These are phyloP conservation scores for Fomitopsis schrenkii DNA, from an alignment of 1,284 basidiomycete genomes.

Conservation along the genomic window DNA sequence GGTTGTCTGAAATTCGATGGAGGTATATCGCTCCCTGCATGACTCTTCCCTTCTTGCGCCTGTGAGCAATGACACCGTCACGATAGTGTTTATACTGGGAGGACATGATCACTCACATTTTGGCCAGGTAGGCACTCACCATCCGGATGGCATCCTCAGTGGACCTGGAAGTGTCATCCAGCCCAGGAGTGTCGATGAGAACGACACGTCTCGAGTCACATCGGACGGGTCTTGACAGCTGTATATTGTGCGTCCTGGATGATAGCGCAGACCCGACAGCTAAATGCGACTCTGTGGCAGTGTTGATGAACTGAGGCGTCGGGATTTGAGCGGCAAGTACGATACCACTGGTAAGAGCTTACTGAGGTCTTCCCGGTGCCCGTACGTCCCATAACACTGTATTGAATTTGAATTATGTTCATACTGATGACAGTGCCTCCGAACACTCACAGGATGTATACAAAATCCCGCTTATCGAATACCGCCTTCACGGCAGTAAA, in stretches of 20 bases:
- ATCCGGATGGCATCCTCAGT: slow-evolving; percentile 26
- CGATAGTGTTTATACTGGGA: background rate
- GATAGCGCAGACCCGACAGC: slow-evolving; percentile 10
- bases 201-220: slow-evolving; percentile 23
- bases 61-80: background rate
- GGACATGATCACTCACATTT: slow-evolving; percentile 6
- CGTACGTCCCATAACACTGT: slow-evolving; percentile 11
- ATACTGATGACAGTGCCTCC: background rate
- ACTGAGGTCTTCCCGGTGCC: slow-evolving; percentile 21
- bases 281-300: slow-evolving; percentile 15
- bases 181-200: slow-evolving; percentile 34
- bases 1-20: slow-evolving; percentile 16
- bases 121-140: slow-evolving; percentile 7
- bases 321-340: background rate
- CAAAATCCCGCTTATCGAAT: too few relatives aligned
- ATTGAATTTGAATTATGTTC: background rate
- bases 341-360: background rate
- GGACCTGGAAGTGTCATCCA: slow-evolving; percentile 30
- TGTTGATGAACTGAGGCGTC: slow-evolving; percentile 18
- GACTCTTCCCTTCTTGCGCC: slow-evolving; percentile 5
- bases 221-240: slow-evolving; percentile 12
- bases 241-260: slow-evolving; percentile 15
- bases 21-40: slow-evolving; percentile 15
- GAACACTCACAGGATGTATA: background rate
- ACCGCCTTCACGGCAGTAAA: too few relatives aligned